Evolutionary conservation across 352 stramenopile species (phyloP).

Genomic region (Phytophthora hibernalis): DNA sequence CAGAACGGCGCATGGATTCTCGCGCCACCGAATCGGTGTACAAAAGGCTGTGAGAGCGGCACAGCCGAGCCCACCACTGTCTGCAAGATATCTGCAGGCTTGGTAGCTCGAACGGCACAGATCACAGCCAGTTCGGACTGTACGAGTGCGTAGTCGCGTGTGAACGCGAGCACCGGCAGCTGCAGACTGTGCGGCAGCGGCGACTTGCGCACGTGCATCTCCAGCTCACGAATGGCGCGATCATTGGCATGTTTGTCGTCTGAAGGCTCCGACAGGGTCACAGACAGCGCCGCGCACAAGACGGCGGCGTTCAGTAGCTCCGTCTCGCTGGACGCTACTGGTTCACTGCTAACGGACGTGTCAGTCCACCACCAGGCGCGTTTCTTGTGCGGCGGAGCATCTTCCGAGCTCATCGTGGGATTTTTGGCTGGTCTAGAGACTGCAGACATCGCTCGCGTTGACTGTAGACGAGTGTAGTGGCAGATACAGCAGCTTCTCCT

Average conservation of each 20-base stretch:
- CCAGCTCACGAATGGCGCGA: slow-evolving; percentile 44
- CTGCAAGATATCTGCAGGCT: slow-evolving; percentile 66
- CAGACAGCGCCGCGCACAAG: slow-evolving; percentile 70
- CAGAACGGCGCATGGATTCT: slow-evolving; percentile 84
- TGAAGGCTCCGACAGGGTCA: slow-evolving; percentile 34
- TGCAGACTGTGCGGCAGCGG: slow-evolving; percentile 69
- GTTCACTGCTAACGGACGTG: slow-evolving; percentile 4
- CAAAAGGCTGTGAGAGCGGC: slow-evolving; percentile 67
- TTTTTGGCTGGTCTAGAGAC: slow-evolving; percentile 21
- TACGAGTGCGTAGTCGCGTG: slow-evolving; percentile 60
- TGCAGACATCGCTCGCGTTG: slow-evolving; percentile 18
- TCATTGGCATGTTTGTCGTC: slow-evolving; percentile 28
- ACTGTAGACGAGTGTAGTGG: not conserved
- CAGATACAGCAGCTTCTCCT: no score
- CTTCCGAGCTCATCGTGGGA: slow-evolving; percentile 1
- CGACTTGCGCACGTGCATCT: slow-evolving; percentile 68
- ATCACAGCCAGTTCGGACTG: slow-evolving; percentile 69
- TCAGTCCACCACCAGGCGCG: slow-evolving; percentile 61
- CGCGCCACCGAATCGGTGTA: slow-evolving; percentile 76
- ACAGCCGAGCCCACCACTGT: slow-evolving; percentile 74
- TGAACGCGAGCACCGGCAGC: slow-evolving; percentile 66
- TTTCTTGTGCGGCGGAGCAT: not conserved
- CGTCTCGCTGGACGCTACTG: slow-evolving; percentile 62
- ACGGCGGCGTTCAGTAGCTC: slow-evolving; percentile 80
- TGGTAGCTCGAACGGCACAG: slow-evolving; percentile 73